These are phyloP conservation scores for Yamadazyma triangularis DNA, from an alignment of 1,139 yeast species.

Conservation along the genomic window DNA sequence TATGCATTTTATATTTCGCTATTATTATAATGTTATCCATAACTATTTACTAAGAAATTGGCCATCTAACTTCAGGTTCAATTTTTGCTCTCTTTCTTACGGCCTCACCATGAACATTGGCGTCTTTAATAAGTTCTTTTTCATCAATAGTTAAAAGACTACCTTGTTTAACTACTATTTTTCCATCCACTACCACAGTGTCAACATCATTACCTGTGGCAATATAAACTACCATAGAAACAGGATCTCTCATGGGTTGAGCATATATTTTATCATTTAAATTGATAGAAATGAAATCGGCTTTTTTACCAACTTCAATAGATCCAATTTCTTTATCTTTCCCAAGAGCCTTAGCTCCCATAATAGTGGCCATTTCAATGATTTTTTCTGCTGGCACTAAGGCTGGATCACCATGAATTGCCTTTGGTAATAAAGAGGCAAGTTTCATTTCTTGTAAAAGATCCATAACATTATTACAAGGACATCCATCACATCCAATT, in stretches of 20 bases:
- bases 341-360: conserved; percentile 16
- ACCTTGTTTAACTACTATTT: conserved; percentile 11
- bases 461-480: conserved; percentile 19
- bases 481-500: conserved; percentile 19
- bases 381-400: conserved; percentile 19
- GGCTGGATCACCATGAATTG: conserved; percentile 15
- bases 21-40: too few species aligned
- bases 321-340: conserved; percentile 16
- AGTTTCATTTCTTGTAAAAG: conserved; percentile 19
- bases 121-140: conserved; percentile 14
- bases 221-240: conserved; percentile 16
- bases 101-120: conserved; percentile 10
- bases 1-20: too few species aligned
- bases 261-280: conserved; percentile 13
- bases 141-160: conserved; percentile 16
- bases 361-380: conserved; percentile 15
- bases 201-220: conserved; percentile 17
- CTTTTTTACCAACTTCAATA: conserved; percentile 19
- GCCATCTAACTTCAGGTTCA: conserved; percentile 5
- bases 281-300: conserved; percentile 16
- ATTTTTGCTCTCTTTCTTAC: conserved; percentile 7
- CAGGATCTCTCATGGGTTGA: conserved; percentile 14
- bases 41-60: too few species aligned
- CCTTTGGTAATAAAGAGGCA: conserved; percentile 20
- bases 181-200: conserved; percentile 16